Conservation (phyloP, 768 basidiomycete genomes). For the Auriscalpium orientale region DNA sequence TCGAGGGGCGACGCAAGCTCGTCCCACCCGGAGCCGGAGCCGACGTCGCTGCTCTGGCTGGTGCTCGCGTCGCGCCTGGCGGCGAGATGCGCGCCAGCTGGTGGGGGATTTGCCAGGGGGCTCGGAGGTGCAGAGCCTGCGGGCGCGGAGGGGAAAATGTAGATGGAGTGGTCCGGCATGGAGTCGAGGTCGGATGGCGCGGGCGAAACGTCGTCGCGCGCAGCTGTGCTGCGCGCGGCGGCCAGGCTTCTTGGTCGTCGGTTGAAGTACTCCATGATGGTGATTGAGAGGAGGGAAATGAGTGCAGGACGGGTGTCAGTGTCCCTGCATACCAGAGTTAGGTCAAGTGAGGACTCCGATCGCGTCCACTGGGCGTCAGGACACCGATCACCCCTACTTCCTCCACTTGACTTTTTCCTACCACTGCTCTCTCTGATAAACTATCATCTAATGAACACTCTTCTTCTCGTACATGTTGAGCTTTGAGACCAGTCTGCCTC, state of each 20-base stretch:
- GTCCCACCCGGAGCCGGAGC: background rate
- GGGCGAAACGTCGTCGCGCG: background rate
- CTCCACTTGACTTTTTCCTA: too few species aligned
- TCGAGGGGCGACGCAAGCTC: background rate
- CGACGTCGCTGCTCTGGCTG: background rate
- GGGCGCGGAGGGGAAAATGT: slow-evolving; percentile 2
- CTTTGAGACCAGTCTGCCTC: background rate
- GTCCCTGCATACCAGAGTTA: background rate
- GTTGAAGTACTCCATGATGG: background rate
- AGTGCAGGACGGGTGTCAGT: background rate
- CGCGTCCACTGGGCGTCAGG: too few species aligned
- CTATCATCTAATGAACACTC: too few species aligned
- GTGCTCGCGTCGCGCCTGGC: slow-evolving; percentile 6
- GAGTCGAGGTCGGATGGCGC: background rate
- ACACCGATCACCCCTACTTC: too few species aligned
- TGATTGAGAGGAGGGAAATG: background rate
- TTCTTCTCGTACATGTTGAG: too few species aligned
- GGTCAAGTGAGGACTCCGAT: too few species aligned
- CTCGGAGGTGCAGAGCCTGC: background rate
- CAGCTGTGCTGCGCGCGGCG: background rate
- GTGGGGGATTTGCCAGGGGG: background rate
- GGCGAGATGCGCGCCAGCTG: background rate
- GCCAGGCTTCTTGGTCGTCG: background rate
- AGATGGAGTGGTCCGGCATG: background rate
- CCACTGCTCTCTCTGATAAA: too few species aligned